Evolutionary conservation across 768 basidiomycete genomes (phyloP), one percentile per base, ranked within the genome.

Genomic region (Xerocomellus chrysenteron): DNA sequence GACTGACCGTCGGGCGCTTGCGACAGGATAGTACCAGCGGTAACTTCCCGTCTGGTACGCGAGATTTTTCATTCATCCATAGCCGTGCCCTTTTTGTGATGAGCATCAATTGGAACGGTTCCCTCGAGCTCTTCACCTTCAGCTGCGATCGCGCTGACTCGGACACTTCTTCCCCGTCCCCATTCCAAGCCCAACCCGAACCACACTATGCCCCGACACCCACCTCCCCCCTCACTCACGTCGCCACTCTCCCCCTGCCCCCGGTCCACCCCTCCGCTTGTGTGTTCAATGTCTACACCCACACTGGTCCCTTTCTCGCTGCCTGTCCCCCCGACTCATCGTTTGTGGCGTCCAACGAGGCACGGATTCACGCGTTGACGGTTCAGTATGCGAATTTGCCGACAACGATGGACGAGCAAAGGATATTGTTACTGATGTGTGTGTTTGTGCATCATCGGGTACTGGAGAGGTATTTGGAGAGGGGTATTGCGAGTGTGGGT

Each of bases 21-120:
- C 6, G 28, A 7, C 33, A 80, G 80, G 68, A 74, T 48, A 56
- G 67, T 6, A 36, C 57, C 9, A 56, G 54, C 24, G 46, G 39
- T 1, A 28, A 59, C 9, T 65, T 77, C 13, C 74, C 73, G 0
- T 47, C 56, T 0, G 61, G 59, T 0, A 68, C 74, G 1, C 74
- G 67, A 60, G 79, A 82, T 64, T 81, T 83, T 63, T 72, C 77
- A 1, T 79, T 84, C 48, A 66, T 85, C 44, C 74, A 75, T 4
- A 65, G 68, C 11, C 72, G 77, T 3, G 73, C 79, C 11, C 78
- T 75, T 64, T 72, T 79, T 55, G 50, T 83, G 16, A 79, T 82
- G 12, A 68, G 68, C 13, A 54, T 58, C 4, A 40, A 51, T 6
- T 65, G 64, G 6, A 41, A 46, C 6, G 82, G 82, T 5, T 55